Evolutionary conservation across 768 basidiomycete species (phyloP), one percentile per base, ranked within the genome.

Genomic region (Xerocomus brunneocitrinus): DNA sequence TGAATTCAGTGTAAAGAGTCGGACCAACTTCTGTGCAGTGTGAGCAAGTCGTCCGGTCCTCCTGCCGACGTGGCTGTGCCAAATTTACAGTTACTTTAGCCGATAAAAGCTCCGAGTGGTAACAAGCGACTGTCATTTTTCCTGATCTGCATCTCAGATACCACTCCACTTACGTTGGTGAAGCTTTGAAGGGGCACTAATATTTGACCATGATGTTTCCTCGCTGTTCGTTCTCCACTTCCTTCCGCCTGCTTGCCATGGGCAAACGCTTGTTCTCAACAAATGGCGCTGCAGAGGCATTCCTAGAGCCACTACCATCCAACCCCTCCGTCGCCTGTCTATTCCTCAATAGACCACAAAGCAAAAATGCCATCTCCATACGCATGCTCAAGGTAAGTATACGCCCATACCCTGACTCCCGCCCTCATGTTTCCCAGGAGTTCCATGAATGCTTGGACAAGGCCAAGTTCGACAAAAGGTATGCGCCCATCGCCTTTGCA

Each of bases 301-400:
- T 69, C 59, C 71, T 89, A 27, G 78, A 85, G 62, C 76, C 77
- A 19, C 63, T 82, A 14, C 58, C 67, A 28, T 75, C 76, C 14
- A 74, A 81, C 58, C 81, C 83, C 8, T 89, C 90, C 8, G 76
- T 93, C 47, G 76, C 80, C 19, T 87, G 79, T 59, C 76, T 95
- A 19, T 81, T 82, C n/a, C 80, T 95, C 53, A 89, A 94, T 64
- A 76, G 89, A 54, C 89, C 91, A 8, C 78, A 86, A 59, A 84
- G 81, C 61, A 92, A 85, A 78, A 95, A 95, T 72, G 91, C 93
- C 22, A 89, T 95, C 42, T 93, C 91, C 3, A 71, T 82, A 55
- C 73, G 73, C 34, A 77, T 95, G 57, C 74, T 95, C 31, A 73
- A 80, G 73, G 90, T 89, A 50, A 62, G 59, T 44, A 31, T 39